Evolutionary conservation across 805 yeast genomes (phyloP).

Genomic region (Ogataea chonburiensis): DNA sequence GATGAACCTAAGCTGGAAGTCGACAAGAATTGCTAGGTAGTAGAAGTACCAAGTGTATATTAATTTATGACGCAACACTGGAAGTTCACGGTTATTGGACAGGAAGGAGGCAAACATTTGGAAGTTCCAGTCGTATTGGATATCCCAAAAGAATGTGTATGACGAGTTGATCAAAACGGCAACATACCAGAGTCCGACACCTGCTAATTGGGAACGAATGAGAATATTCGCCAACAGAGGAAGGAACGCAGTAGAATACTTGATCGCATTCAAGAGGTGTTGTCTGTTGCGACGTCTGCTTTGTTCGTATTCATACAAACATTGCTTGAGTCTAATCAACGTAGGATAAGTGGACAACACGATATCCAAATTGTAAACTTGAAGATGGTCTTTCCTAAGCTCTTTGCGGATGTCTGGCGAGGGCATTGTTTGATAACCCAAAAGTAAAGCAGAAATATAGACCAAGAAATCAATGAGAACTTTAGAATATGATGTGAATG

Average conservation of each 20-base stretch:
- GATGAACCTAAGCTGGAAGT: constrained; percentile 66
- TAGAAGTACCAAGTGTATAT: constrained; percentile 43
- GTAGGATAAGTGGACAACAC: constrained; percentile 52
- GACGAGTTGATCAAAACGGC: constrained; percentile 59
- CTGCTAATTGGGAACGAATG: constrained; percentile 27
- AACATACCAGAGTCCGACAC: constrained; percentile 43
- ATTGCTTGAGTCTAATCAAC: constrained; percentile 77
- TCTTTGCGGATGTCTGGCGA: constrained; percentile 20
- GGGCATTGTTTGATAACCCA: constrained; percentile 38
- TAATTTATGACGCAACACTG: constrained; percentile 31
- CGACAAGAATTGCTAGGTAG: constrained; percentile 54
- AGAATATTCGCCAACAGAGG: constrained; percentile 45
- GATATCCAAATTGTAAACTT: constrained; percentile 31
- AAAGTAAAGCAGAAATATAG: constrained; percentile 46
- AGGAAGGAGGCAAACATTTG: constrained; percentile 44
- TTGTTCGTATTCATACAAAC: constrained; percentile 62
- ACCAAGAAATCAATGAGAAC: constrained; percentile 71
- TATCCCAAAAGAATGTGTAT: constrained; percentile 87
- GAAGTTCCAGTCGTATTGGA: constrained; percentile 85
- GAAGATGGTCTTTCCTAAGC: constrained; percentile 33
- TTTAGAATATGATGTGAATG: constrained; percentile 76
- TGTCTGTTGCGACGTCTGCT: constrained; percentile 44
- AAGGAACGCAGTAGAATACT: constrained; percentile 63
- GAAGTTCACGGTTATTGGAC: constrained; percentile 15
- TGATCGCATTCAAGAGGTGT: constrained; percentile 70